Conservation (phyloP, 345 rosid species). For the Eucalyptus sp. region DNA sequence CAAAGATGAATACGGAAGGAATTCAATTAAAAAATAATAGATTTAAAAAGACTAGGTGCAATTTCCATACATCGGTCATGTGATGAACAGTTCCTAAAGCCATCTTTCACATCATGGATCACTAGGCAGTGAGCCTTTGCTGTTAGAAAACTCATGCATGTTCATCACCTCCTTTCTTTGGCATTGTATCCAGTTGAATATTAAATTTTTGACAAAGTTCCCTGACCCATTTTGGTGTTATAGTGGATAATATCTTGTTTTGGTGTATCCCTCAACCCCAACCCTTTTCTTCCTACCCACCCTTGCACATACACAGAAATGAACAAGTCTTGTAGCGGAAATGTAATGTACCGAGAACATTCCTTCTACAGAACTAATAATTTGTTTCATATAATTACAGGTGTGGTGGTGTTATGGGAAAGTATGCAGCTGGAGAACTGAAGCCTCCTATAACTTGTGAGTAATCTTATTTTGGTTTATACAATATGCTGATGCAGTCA, state of each 20-base stretch:
- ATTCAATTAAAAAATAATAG: not conserved
- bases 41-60: not conserved
- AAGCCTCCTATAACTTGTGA: slow-evolving; percentile 85
- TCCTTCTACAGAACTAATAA: not conserved
- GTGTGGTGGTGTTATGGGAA: slow-evolving; percentile 99
- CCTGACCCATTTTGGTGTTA: not conserved
- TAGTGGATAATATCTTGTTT: not conserved
- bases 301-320: not conserved
- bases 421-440: slow-evolving; percentile 94
- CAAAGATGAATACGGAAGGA: not conserved
- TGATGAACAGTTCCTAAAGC: not conserved
- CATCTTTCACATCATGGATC: not conserved
- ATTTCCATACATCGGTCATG: not conserved
- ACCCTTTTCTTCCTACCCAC: not conserved
- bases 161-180: not conserved
- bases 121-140: not conserved
- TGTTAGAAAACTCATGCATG: not conserved
- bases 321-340: not conserved
- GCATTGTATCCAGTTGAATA: not conserved
- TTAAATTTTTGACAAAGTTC: not conserved
- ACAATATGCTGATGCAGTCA: not conserved
- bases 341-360: not conserved
- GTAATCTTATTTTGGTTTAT: slow-evolving; percentile 5
- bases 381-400: slow-evolving; percentile 18
- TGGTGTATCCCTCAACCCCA: not conserved